Conservation (phyloP, 257 asterid species). For the Linderniella brevidens region DNA sequence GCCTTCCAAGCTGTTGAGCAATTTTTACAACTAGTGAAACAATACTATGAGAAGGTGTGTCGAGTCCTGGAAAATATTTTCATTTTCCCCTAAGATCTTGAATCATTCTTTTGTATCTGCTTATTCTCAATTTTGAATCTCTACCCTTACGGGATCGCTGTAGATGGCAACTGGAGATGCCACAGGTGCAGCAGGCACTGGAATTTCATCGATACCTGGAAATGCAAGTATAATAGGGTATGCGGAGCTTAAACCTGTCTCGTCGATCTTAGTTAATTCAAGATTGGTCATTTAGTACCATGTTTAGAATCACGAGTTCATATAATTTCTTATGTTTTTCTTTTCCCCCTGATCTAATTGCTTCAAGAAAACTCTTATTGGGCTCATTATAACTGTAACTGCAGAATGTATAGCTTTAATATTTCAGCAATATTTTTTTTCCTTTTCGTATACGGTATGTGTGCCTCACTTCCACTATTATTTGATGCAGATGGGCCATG, state of each 20-base stretch:
- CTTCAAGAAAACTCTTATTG: too few species aligned
- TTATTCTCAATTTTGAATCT: conserved; percentile 1
- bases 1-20: conserved; percentile 95
- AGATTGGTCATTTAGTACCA: not conserved
- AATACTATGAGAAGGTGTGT: conserved; percentile 49
- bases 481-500: conserved; percentile 94
- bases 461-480: not conserved
- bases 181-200: conserved; percentile 36
- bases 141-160: conserved; percentile 10
- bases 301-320: too few species aligned
- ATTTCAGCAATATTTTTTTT: too few species aligned
- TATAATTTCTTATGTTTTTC: not conserved
- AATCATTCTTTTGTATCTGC: too few species aligned
- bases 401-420: too few species aligned
- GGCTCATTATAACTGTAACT: too few species aligned
- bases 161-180: conserved; percentile 51
- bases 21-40: conserved; percentile 78
- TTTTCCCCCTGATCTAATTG: not conserved
- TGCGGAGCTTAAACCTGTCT: conserved; percentile 11
- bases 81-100: too few species aligned
- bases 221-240: conserved; percentile 96
- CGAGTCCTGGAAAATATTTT: too few species aligned
- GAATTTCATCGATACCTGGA: conserved; percentile 62
- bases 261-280: not conserved
- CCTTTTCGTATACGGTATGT: too few species aligned